Evolutionary conservation across 2,329 filamentous ascomycete genomes (phyloP), one percentile per base, ranked within the genome.

Genomic region (Phyllosticta paracitricarpa): DNA sequence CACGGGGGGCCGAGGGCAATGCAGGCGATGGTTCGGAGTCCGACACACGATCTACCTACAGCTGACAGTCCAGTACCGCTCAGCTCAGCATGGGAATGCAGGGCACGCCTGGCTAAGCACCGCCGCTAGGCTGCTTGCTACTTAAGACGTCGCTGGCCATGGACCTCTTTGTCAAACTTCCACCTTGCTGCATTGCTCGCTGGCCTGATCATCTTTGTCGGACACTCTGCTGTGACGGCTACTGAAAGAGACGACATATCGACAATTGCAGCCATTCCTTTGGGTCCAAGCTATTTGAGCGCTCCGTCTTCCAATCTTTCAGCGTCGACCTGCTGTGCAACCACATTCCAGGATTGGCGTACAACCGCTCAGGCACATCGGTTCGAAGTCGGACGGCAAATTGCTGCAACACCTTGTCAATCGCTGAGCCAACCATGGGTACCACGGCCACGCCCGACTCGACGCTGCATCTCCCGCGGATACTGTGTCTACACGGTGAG

Each of bases 401-500:
- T n/a, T 48, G 40, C 40, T n/a, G 17, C 40, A n/a, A 40, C 14
- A 40, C 40, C 14, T 48, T 6, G 3, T 48, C 40, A 48, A 48
- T 48, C n/a, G 40, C 28, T 30, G 6, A 48, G 28, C 48, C 22
- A 61, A 30, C 17, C 28, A 61, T 61, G 60, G 60, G 48, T 33
- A 58, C 70, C 68, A 33, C 28, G 10, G n/a, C 65, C 17, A 64
- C 62, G 35, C 67, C 71, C 9, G 67, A 70, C 62, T 67, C 70
- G 25, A 54, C 59, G 10, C 69, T 79, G 51, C 64, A 71, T 62
- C 76, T 80, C 28, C 88, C 88, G 2, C 85, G 88, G 63, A 84
- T 92, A 66, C 85, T 92, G 66, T 91, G 88, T 74, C 84, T 92
- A n/a, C 89, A 92, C 72, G 89, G 60, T 61, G 4, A 19, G 55